These are phyloP conservation scores for Suillus discolor DNA, from an alignment of 768 basidiomycete species.

Conservation along the genomic window DNA sequence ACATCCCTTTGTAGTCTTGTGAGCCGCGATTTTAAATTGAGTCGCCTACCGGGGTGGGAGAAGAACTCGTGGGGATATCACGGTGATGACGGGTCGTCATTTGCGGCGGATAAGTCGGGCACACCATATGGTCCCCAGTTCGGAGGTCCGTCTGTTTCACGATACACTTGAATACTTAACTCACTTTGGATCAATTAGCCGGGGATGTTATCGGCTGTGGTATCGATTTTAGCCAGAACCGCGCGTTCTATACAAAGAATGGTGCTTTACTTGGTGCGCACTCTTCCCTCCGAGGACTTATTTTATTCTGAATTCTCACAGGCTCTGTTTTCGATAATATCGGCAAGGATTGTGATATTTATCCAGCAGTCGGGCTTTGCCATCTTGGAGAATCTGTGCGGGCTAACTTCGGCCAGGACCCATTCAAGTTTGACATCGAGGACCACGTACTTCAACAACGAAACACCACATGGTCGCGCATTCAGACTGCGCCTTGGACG, in stretches of 20 bases:
- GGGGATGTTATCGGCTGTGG: slow-evolving; percentile 93
- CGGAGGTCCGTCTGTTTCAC: slow-evolving; percentile 58
- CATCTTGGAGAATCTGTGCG: slow-evolving; percentile 76
- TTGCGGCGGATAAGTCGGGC: slow-evolving; percentile 73
- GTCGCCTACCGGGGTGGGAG: slow-evolving; percentile 87
- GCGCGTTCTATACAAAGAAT: slow-evolving; percentile 91
- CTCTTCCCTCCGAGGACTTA: neutral
- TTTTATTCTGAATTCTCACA: slow-evolving; percentile 26
- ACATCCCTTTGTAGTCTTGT: slow-evolving; percentile 55
- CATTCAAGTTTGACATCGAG: slow-evolving; percentile 91
- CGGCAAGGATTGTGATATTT: slow-evolving; percentile 65
- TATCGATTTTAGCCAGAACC: slow-evolving; percentile 80
- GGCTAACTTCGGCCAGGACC: slow-evolving; percentile 86
- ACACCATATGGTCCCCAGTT: slow-evolving; percentile 77
- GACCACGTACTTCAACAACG: slow-evolving; percentile 76
- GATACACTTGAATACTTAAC: slow-evolving; percentile 4
- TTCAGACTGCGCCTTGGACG: slow-evolving; percentile 59
- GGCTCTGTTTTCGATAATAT: slow-evolving; percentile 75
- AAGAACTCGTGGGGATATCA: slow-evolving; percentile 89
- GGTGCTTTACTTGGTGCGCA: slow-evolving; percentile 65
- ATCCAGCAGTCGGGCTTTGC: slow-evolving; percentile 88
- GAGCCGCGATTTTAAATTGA: slow-evolving; percentile 61
- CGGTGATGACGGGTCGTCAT: slow-evolving; percentile 84
- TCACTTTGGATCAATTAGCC: slow-evolving; percentile 44
- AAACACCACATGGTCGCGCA: slow-evolving; percentile 65